Evolutionary conservation across 2,329 filamentous ascomycete species (phyloP).

Genomic region (Stachybotrys elegans): DNA sequence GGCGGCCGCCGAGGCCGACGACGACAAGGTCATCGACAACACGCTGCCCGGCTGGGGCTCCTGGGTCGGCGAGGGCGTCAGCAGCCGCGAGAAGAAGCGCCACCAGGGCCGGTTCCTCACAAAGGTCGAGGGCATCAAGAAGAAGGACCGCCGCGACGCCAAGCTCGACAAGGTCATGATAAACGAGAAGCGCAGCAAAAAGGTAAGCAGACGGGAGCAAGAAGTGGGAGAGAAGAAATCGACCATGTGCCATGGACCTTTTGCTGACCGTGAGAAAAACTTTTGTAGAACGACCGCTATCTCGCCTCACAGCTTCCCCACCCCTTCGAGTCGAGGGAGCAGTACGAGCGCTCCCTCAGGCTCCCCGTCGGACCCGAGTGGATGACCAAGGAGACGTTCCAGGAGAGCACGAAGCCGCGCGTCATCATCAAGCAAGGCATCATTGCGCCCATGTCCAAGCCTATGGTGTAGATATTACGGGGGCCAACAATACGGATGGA

Average conservation of each 20-base stretch:
- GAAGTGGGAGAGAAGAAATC: too few relatives aligned
- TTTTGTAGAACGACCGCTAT: slow-evolving; percentile 71
- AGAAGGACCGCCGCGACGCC: slow-evolving; percentile 72
- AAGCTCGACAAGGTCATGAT: slow-evolving; percentile 84
- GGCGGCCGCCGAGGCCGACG: slow-evolving; percentile 66
- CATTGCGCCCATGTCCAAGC: slow-evolving; percentile 82
- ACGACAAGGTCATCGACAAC: slow-evolving; percentile 75
- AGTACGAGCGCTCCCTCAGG: slow-evolving; percentile 85
- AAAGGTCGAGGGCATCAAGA: slow-evolving; percentile 68
- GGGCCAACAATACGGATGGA: too few relatives aligned
- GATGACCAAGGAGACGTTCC: slow-evolving; percentile 93
- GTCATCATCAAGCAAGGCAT: slow-evolving; percentile 88
- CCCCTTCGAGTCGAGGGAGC: slow-evolving; percentile 78
- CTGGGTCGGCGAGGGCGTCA: slow-evolving; percentile 83
- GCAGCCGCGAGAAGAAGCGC: slow-evolving; percentile 60
- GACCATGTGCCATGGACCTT: too few relatives aligned
- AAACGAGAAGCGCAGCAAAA: slow-evolving; percentile 84
- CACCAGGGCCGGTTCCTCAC: slow-evolving; percentile 59
- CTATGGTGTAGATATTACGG: slow-evolving; percentile 42
- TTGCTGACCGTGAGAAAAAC: slow-evolving; percentile 5
- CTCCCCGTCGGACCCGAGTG: slow-evolving; percentile 90
- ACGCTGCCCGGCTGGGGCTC: slow-evolving; percentile 92
- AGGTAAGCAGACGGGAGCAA: too few relatives aligned
- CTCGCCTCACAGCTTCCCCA: slow-evolving; percentile 79
- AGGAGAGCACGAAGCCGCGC: slow-evolving; percentile 81